Base-by-base conservation (phyloP, 345 rosid genomes). In the Combretum micranthum region DNA sequence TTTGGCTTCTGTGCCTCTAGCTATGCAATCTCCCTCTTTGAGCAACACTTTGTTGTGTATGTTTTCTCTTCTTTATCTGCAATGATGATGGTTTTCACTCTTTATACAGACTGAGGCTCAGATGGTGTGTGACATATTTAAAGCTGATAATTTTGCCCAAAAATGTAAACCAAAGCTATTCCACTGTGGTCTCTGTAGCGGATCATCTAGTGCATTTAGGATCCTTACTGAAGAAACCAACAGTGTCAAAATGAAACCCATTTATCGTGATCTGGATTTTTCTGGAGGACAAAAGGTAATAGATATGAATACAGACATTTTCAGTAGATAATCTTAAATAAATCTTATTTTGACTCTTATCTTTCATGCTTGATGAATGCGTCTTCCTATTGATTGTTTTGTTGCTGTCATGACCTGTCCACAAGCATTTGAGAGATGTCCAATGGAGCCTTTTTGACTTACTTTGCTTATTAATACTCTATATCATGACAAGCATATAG, bases 101-200 rank as follows among this genome's bases (percentile, higher is more conserved):
- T 62, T 37, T 64, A 60, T 71, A 64, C 71, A 91, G 98, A 47
- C 22, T 67, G 88, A 93, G 60, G 87, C 89, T 42, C 85, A 75
- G 82, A 83, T 55, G 81, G 73, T 85, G 74, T 79, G 75, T 68
- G 69, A 56, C 57, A 66, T 72, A 65, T 43, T 92, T 61, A 80
- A 59, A 46, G 52, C 66, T 69, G 81, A 69, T 66, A 64, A 82
- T 43, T 17, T 64, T 56, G 88, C 65, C 13, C 37, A 66, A 64
- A 63, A 63, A 12, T 71, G 73, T 72, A 74, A 52, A 19, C 61
- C 70, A 37, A 52, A 61, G 58, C 69, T 78, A 55, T 53, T 69
- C 59, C 65, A 79, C 53, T 80, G 93, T 66, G 72, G 64, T 73
- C 47, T 67, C 16, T 84, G 86, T 69, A 72, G 84, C 60, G 80